Conservation (phyloP, 176 grass and related monocot genomes). For the Pontederia paniculata region DNA sequence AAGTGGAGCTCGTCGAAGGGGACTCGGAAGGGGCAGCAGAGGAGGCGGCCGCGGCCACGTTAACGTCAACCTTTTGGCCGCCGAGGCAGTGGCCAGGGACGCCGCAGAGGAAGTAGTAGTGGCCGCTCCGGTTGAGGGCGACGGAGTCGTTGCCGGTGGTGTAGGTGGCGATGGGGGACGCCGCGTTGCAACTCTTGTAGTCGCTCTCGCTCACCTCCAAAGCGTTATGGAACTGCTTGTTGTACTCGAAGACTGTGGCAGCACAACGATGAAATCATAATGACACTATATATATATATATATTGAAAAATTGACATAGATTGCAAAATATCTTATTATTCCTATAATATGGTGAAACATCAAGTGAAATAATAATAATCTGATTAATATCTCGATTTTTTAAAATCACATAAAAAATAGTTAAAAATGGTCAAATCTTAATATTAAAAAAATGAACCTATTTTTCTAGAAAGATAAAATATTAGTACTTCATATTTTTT, state of each 20-base stretch:
- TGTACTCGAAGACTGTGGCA: slow-evolving; percentile 50
- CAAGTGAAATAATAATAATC: no score
- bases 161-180: slow-evolving; percentile 43
- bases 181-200: slow-evolving; percentile 40
- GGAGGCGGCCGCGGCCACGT: slow-evolving; percentile 17
- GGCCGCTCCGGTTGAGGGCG: slow-evolving; percentile 38
- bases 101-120: slow-evolving; percentile 78
- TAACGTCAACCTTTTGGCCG: slow-evolving; percentile 65
- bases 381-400: no score
- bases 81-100: slow-evolving; percentile 42
- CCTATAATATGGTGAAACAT: no score
- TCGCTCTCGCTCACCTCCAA: slow-evolving; percentile 57
- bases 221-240: slow-evolving; percentile 69
- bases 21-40: slow-evolving; percentile 50
- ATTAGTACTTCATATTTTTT: no score
- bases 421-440: no score
- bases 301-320: no score
- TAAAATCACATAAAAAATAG: no score
- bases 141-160: slow-evolving; percentile 61
- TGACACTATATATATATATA: no score
- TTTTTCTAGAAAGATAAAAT: no score
- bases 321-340: no score
- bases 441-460: no score
- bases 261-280: no score
- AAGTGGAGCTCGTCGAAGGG: slow-evolving; percentile 15